Conservation (phyloP, 2,329 filamentous ascomycete genomes). For the Anthostomella pinea region DNA sequence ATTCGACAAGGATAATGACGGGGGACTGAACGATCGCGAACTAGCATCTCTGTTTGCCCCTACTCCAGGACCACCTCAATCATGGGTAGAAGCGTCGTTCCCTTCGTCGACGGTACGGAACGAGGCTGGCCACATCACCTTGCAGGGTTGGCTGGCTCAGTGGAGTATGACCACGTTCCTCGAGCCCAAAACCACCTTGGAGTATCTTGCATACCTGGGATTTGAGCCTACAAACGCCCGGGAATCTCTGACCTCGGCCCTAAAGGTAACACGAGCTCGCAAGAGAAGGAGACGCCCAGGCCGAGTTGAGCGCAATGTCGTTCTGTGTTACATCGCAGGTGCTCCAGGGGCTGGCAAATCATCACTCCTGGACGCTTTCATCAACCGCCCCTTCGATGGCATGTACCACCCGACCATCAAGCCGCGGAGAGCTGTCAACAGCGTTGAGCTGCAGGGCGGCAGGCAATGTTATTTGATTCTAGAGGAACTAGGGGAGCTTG, state of each 20-base stretch:
- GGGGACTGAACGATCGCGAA: conserved; percentile 83
- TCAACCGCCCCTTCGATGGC: conserved; percentile 80
- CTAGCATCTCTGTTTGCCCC: conserved; percentile 85
- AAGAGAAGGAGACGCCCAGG: conserved; percentile 80
- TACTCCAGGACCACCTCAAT: conserved; percentile 81
- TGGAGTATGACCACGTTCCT: conserved; percentile 99
- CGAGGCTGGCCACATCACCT: conserved; percentile 89
- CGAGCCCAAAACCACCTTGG: conserved; percentile 89
- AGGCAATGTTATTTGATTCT: conserved; percentile 97
- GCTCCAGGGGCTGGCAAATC: conserved; percentile 87
- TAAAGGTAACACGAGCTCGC: conserved; percentile 89
- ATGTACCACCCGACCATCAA: conserved; percentile 94
- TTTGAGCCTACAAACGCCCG: conserved; percentile 81
- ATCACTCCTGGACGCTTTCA: conserved; percentile 83
- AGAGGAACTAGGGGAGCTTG: conserved; percentile 92
- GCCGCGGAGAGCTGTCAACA: conserved; percentile 89
- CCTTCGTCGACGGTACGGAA: conserved; percentile 93
- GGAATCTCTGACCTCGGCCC: conserved; percentile 73
- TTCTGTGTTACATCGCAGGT: conserved; percentile 89
- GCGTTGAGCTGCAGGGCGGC: conserved; percentile 89
- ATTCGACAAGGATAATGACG: conserved; percentile 97
- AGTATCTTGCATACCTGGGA: conserved; percentile 93
- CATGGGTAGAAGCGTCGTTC: conserved; percentile 86
- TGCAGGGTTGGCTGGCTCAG: conserved; percentile 96
- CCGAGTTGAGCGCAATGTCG: conserved; percentile 88